A percentile compares a stretch with the other conserved stretches of the same genome.
Evolutionary conservation across 192 early-diverging fungal genomes (phyloP).

Genomic region (Dimargaris verticillata): DNA sequence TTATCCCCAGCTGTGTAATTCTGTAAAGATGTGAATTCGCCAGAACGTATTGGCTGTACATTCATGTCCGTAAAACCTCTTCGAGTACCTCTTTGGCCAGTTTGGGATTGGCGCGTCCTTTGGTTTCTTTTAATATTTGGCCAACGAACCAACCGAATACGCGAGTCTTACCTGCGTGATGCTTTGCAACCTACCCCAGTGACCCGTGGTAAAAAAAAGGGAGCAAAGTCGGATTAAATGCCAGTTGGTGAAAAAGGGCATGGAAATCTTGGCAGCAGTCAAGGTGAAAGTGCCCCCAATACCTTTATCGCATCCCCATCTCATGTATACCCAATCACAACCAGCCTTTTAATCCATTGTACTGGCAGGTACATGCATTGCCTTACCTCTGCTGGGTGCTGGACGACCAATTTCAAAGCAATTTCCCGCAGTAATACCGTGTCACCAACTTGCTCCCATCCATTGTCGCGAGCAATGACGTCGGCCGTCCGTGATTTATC

Average conservation of each 20-base stretch:
- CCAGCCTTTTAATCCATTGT: background rate
- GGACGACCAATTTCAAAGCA: conserved; percentile 23
- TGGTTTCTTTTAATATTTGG: conserved; percentile 60
- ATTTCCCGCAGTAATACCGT: conserved; percentile 23
- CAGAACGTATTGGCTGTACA: too few species aligned
- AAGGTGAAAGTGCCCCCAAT: conserved; percentile 10
- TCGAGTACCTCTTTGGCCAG: conserved; percentile 41
- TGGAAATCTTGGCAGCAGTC: background rate
- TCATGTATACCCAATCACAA: conserved; percentile 12
- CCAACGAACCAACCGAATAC: conserved; percentile 69
- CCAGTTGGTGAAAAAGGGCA: conserved; percentile 1
- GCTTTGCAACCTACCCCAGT: conserved; percentile 35
- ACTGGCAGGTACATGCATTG: background rate
- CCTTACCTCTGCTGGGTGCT: conserved; percentile 28
- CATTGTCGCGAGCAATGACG: conserved; percentile 43
- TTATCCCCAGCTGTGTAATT: too few species aligned
- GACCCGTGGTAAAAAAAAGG: conserved; percentile 17
- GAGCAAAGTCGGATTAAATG: conserved; percentile 1
- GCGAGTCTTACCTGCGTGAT: conserved; percentile 45
- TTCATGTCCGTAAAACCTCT: conserved; percentile 19
- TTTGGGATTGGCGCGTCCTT: conserved; percentile 63
- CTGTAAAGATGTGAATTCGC: too few species aligned
- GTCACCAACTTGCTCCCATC: conserved; percentile 36
- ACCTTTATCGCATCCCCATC: conserved; percentile 14
- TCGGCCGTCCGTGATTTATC: conserved; percentile 30